Evolutionary conservation across 1,284 basidiomycete genomes (phyloP).

Genomic region (Pseudozyma thailandica): DNA sequence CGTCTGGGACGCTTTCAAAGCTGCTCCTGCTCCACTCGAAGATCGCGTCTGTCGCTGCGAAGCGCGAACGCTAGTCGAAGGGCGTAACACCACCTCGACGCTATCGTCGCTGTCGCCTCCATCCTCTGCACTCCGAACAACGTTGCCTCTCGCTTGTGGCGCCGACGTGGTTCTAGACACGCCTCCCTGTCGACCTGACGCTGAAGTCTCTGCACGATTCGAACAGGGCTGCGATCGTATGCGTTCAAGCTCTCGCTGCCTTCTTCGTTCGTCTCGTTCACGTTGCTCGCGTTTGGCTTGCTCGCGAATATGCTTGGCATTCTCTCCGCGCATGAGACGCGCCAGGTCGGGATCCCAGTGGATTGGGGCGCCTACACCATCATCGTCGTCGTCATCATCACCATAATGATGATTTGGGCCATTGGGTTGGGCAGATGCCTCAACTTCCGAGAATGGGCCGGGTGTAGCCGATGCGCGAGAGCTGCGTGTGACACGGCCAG

Average conservation of each 20-base stretch:
- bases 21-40: neutral
- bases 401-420: neutral
- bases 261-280: conserved; percentile 19
- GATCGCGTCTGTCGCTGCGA: conserved; percentile 11
- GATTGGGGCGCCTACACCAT: conserved; percentile 17
- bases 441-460: neutral
- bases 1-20: neutral
- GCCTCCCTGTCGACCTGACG: neutral
- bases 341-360: conserved; percentile 55
- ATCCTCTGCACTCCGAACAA: neutral
- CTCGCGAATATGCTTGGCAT: conserved; percentile 49
- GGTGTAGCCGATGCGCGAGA: conserved; percentile 6
- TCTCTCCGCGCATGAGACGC: conserved; percentile 41
- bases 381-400: neutral
- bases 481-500: conserved; percentile 12
- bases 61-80: neutral
- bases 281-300: conserved; percentile 42
- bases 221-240: conserved; percentile 14
- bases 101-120: conserved; percentile 33
- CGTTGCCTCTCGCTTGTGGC: conserved; percentile 7
- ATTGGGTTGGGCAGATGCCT: no score
- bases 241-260: conserved; percentile 21
- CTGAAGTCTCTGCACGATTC: neutral
- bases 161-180: conserved; percentile 14
- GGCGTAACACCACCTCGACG: conserved; percentile 19